Conservation (phyloP, 2,329 filamentous ascomycete genomes). For the Ophioceras dolichostomum region DNA sequence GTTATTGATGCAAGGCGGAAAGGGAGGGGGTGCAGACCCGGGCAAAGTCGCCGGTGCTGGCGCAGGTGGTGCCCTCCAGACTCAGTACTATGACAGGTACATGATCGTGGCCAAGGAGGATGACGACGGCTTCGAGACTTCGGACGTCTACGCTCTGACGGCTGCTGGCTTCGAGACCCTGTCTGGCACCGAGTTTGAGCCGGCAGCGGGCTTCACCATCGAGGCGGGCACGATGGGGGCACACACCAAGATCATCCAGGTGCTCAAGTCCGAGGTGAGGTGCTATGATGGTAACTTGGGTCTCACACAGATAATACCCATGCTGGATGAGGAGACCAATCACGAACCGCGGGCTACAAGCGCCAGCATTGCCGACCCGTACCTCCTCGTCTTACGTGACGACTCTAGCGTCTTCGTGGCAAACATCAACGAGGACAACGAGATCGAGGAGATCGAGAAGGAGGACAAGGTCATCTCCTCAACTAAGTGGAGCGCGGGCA, state of each 20-base stretch:
- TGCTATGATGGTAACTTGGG: constrained; percentile 86
- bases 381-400: constrained; percentile 70
- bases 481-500: constrained; percentile 72
- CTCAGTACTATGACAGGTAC: constrained; percentile 60
- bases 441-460: constrained; percentile 71
- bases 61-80: too few species aligned
- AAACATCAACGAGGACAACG: constrained; percentile 67
- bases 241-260: constrained; percentile 73
- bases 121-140: constrained; percentile 59
- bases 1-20: constrained; percentile 36
- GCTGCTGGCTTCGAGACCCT: constrained; percentile 62
- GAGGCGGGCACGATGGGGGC: constrained; percentile 76
- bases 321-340: constrained; percentile 83
- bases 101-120: constrained; percentile 71
- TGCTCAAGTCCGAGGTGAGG: constrained; percentile 74
- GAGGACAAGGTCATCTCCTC: constrained; percentile 41
- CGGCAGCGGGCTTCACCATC: constrained; percentile 74
- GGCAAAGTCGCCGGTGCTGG: constrained; percentile 22
- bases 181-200: constrained; percentile 80
- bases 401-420: constrained; percentile 72
- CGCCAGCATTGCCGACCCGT: constrained; percentile 79
- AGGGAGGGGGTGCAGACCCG: constrained; percentile 28
- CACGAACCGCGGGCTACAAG: constrained; percentile 66
- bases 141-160: constrained; percentile 67
- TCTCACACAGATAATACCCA: constrained; percentile 80